Percentiles rank a stretch among this genome's conserved stretches.
These are phyloP conservation scores for Bjerkandera adusta DNA, from an alignment of 1,284 basidiomycete species.

Conservation along the genomic window DNA sequence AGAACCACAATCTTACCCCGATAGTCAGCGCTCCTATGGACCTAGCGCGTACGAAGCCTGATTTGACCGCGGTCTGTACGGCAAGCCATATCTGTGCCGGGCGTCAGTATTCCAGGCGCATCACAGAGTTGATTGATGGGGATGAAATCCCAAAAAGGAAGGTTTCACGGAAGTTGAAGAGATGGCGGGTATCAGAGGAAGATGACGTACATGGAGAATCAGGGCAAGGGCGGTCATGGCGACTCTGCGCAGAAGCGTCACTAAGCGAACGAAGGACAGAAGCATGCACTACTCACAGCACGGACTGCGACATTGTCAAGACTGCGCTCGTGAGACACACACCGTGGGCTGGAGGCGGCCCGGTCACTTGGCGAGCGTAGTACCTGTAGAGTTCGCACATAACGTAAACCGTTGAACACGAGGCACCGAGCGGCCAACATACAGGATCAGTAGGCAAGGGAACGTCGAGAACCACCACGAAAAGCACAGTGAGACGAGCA, in stretches of 20 bases:
- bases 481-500: constrained; percentile 19
- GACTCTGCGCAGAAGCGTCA: constrained; percentile 5
- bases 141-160: background rate
- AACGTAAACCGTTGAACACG: no score
- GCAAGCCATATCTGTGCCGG: constrained; percentile 18
- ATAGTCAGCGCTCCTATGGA: no score
- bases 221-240: constrained; percentile 17
- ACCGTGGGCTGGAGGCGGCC: constrained; percentile 9
- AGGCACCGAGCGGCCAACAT: constrained; percentile 2
- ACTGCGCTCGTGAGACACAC: constrained; percentile 17
- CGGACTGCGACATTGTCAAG: constrained; percentile 15
- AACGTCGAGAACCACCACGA: constrained; percentile 23
- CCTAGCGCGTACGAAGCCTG: constrained; percentile 1
- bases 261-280: background rate
- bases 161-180: background rate
- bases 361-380: constrained; percentile 15
- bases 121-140: no score
- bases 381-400: constrained; percentile 10
- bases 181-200: background rate
- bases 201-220: constrained; percentile 18
- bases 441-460: constrained; percentile 18
- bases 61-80: constrained; percentile 12
- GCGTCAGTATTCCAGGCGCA: no score
- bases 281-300: constrained; percentile 11
- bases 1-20: constrained; percentile 9